phyloP scores from a whole-genome alignment of 768 basidiomycete genomes.

The Boletellus sp. region DNA sequence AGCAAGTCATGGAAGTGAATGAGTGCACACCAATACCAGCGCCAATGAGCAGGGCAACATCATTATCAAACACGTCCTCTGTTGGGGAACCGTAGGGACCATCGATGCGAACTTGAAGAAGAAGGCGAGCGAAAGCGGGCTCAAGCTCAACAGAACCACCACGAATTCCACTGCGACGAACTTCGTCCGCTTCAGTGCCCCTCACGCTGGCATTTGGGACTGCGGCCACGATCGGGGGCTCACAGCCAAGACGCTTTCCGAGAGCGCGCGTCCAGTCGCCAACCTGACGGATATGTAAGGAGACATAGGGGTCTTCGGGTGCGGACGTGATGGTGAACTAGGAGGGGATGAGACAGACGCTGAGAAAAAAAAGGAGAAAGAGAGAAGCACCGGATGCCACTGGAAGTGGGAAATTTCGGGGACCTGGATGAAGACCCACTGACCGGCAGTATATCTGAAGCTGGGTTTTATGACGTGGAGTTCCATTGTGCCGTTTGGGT shows the following conservation, averaged over 20 bases:
- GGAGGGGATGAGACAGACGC: background rate
- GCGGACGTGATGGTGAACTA: slow-evolving; percentile 95
- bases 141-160: slow-evolving; percentile 84
- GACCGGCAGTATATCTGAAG: slow-evolving; percentile 87
- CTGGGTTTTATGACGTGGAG: slow-evolving; percentile 87
- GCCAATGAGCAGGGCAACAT: slow-evolving; percentile 89
- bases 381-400: slow-evolving; percentile 88
- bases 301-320: slow-evolving; percentile 90
- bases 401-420: slow-evolving; percentile 81
- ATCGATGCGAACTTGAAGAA: slow-evolving; percentile 76
- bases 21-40: slow-evolving; percentile 78
- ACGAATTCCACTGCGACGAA: slow-evolving; percentile 44
- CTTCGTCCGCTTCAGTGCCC: slow-evolving; percentile 61
- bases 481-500: slow-evolving; percentile 92
- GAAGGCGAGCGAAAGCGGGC: slow-evolving; percentile 42
- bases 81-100: slow-evolving; percentile 93
- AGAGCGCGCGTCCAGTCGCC: slow-evolving; percentile 84
- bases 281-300: slow-evolving; percentile 90
- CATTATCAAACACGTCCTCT: slow-evolving; percentile 81
- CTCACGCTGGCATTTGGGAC: slow-evolving; percentile 80
- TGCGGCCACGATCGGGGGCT: slow-evolving; percentile 68
- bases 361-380: background rate
- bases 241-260: slow-evolving; percentile 82
- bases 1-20: background rate
- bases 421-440: slow-evolving; percentile 89